Evolutionary conservation across 306 rosid species (phyloP).

Genomic region (Quillaja saponaria): DNA sequence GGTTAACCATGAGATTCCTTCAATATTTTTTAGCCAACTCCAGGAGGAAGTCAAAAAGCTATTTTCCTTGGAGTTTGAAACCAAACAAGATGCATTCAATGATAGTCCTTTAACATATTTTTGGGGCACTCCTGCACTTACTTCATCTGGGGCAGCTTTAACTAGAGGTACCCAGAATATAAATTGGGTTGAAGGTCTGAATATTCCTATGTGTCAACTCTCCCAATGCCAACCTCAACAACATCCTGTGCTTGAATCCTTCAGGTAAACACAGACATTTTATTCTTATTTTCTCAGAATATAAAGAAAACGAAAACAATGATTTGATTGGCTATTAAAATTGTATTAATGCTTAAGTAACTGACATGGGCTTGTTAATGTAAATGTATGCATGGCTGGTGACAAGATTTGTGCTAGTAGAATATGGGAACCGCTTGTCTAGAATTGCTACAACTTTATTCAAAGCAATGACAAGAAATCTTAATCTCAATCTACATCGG

Average conservation of each 20-base stretch:
- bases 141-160: constrained; percentile 48
- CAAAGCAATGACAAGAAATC: constrained; percentile 46
- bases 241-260: constrained; percentile 41
- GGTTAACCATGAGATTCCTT: constrained; percentile 75
- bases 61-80: constrained; percentile 49
- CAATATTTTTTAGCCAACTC: constrained; percentile 43
- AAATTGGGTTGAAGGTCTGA: constrained; percentile 67
- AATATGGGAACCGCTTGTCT: constrained; percentile 50
- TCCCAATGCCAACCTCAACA: constrained; percentile 39
- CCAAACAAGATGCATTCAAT: constrained; percentile 42
- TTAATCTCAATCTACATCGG: constrained; percentile 39
- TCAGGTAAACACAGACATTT: constrained; percentile 36
- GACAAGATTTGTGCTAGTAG: constrained; percentile 47
- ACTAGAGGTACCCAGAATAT: constrained; percentile 28
- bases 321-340: not conserved
- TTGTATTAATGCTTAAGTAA: not conserved
- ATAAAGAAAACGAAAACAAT: too few species aligned
- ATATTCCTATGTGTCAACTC: constrained; percentile 50
- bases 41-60: constrained; percentile 36
- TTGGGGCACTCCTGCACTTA: constrained; percentile 73
- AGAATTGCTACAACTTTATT: constrained; percentile 47
- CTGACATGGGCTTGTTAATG: not conserved
- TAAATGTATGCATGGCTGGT: too few species aligned
- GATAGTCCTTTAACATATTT: constrained; percentile 49
- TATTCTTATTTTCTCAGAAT: not conserved